Evolutionary conservation across 2,329 filamentous ascomycete species (phyloP).

Genomic region (Scortechinia acanthostroma): DNA sequence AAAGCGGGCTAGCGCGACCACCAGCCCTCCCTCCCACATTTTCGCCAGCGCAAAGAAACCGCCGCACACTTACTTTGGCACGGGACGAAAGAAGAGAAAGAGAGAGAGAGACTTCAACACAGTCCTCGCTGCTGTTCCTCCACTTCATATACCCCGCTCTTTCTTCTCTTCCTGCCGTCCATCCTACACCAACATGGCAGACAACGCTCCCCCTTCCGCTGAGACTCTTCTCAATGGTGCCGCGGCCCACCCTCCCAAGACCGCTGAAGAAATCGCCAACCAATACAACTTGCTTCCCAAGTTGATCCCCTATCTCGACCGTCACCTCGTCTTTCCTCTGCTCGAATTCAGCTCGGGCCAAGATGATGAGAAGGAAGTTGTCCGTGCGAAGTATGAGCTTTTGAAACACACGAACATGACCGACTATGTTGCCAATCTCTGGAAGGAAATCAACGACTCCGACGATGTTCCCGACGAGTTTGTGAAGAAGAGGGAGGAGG

Average conservation of each 20-base stretch:
- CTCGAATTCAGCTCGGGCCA: constrained; percentile 83
- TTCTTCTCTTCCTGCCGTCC: neutral
- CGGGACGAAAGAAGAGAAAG: too few species aligned
- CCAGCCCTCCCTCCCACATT: constrained; percentile 19
- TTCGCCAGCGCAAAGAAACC: constrained; percentile 15
- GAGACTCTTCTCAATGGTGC: constrained; percentile 15
- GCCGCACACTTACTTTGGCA: constrained; percentile 3
- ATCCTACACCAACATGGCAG: neutral
- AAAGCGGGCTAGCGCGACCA: constrained; percentile 17
- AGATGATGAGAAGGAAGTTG: constrained; percentile 73
- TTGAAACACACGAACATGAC: constrained; percentile 98
- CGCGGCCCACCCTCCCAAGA: constrained; percentile 26
- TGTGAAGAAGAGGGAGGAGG: constrained; percentile 80
- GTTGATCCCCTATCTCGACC: constrained; percentile 84
- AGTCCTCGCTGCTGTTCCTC: neutral
- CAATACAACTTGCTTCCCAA: constrained; percentile 79
- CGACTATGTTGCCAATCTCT: constrained; percentile 88
- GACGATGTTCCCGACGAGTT: constrained; percentile 77
- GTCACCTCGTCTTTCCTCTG: constrained; percentile 91
- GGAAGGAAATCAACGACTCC: constrained; percentile 80
- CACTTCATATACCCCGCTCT: too few species aligned
- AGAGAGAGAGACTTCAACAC: too few species aligned
- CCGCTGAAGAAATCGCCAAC: constrained; percentile 46
- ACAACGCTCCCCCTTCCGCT: constrained; percentile 4
- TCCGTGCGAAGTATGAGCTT: constrained; percentile 83